Evolutionary conservation across 176 grass and related monocot genomes (phyloP), one percentile per base, ranked within the genome.

Genomic region (Carex myosuroides): DNA sequence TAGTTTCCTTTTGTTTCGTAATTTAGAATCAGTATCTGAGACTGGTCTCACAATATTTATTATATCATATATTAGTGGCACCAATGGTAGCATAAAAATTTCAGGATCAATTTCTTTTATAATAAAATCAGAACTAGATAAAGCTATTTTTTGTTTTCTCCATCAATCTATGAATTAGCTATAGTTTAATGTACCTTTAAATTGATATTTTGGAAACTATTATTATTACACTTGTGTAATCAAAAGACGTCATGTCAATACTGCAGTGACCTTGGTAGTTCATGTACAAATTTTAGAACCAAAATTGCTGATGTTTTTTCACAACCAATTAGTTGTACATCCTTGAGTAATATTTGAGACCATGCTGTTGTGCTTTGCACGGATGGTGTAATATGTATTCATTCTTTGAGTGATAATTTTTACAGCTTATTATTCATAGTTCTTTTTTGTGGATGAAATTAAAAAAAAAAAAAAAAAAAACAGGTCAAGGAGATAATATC

Each of bases 401-500:
- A 63, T 57, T 44, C 37, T 18, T 22, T 37, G 75, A 33, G 64
- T 39, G 33, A 33, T 16, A 61, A 7, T n/a, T 8, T 63, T 42
- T 50, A 77, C 20, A 13, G 5, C 20, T 64, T 42, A 59, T 20
- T 86, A 60, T 89, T 77, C 80, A 77, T 52, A 68, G 0, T 59
- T 70, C 18, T 69, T 84, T 84, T 16, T 52, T 33, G 10, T 24
- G 64, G 14, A 4, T 85, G 26, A 11, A 16, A 17, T 46, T 8
- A 9, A 44, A 44, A 44, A 44, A 44, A 11, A 39, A 85, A 82
- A 9, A 44, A 44, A 44, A 44, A 44, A 11, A 39, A 85, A 82
- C 56, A 98, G 92, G 96, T 88, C 37, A 90, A 93, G 11, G 93
- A 99, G 9, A 95, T 95, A 42, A 30, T 99, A 16, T 95, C 93